Evolutionary conservation across 331 rosid genomes (phyloP).

Genomic region (Pyrus hybrid): DNA sequence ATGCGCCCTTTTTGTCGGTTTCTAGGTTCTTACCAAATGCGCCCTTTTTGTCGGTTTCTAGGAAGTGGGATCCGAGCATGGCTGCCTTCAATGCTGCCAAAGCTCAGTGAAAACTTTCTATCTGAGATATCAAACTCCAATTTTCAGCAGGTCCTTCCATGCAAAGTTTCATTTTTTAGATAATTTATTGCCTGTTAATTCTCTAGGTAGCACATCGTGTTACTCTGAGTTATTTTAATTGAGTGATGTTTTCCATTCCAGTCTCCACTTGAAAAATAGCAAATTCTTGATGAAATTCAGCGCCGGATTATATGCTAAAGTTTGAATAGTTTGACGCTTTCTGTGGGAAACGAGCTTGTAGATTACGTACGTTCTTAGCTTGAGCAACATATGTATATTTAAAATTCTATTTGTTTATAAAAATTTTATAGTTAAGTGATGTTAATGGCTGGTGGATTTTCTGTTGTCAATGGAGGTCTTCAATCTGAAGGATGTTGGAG

Average conservation of each 20-base stretch:
- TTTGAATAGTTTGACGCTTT: background rate
- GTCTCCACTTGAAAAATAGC: background rate
- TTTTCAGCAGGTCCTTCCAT: background rate
- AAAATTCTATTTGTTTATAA: background rate
- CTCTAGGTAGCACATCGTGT: background rate
- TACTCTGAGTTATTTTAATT: background rate
- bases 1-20: too few species aligned
- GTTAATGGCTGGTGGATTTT: background rate
- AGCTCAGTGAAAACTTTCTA: background rate
- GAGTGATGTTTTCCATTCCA: background rate
- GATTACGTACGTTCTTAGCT: too few species aligned
- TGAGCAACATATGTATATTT: background rate
- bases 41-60: background rate
- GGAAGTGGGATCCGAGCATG: background rate
- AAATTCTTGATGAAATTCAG: background rate
- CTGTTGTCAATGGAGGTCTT: conserved; percentile 9
- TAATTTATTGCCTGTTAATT: background rate
- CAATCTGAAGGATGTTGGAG: conserved; percentile 10
- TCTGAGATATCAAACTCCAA: background rate
- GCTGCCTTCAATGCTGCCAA: background rate
- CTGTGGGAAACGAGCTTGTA: too few species aligned
- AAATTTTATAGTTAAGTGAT: background rate
- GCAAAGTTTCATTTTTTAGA: background rate
- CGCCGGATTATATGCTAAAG: background rate
- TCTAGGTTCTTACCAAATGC: background rate